Conservation (phyloP, 164 flowering plant genomes). For the Piper longum region DNA sequence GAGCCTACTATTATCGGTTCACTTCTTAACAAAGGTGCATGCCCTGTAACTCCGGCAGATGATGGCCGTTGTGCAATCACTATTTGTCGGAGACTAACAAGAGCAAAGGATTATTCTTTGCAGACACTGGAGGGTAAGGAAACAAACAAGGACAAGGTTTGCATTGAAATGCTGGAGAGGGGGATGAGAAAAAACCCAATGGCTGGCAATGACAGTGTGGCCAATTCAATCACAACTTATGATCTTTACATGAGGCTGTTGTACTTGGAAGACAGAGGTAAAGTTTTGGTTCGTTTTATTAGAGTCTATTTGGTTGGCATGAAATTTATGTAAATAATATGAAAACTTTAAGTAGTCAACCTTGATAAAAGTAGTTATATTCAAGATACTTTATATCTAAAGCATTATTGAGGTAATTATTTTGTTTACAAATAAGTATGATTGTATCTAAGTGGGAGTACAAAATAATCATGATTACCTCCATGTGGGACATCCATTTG, state of each 20-base stretch:
- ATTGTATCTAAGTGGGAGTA: no score
- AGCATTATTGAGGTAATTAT: no score
- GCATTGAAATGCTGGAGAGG: constrained; percentile 57
- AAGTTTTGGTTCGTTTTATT: neutral
- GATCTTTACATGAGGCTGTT: constrained; percentile 41
- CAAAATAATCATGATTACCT: no score
- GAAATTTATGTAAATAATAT: no score
- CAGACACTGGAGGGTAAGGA: constrained; percentile 43
- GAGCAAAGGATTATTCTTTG: constrained; percentile 52
- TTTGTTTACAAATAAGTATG: no score
- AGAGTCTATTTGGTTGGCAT: no score
- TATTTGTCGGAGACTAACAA: constrained; percentile 51
- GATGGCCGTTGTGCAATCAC: constrained; percentile 50
- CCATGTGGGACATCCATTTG: no score
- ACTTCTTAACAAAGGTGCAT: constrained; percentile 44
- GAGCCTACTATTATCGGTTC: constrained; percentile 51
- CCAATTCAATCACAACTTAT: constrained; percentile 22
- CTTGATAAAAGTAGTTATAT: no score
- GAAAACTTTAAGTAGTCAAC: no score
- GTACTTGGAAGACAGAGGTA: constrained; percentile 53
- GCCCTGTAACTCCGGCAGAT: constrained; percentile 27
- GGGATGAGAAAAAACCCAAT: constrained; percentile 41
- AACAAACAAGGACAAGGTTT: constrained; percentile 41
- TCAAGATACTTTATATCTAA: no score
- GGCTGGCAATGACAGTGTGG: constrained; percentile 16